phyloP scores from a whole-genome alignment of 768 basidiomycete species.

The Coprinopsis strossmayeri region DNA sequence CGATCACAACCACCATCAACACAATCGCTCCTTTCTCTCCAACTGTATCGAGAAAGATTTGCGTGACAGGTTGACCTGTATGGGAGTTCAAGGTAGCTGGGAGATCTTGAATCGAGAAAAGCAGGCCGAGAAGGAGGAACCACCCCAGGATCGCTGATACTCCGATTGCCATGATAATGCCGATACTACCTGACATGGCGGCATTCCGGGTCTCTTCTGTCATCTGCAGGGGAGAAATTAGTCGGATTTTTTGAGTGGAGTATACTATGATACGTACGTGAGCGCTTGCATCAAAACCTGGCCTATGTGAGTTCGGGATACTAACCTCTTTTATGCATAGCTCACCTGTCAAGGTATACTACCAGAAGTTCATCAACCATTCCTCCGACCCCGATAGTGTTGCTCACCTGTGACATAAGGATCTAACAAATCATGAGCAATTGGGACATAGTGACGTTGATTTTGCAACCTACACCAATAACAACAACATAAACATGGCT shows the following conservation, averaged over 20 bases:
- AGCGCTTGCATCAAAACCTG: conserved; percentile 70
- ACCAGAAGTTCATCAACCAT: too few relatives aligned
- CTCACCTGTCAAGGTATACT: background rate
- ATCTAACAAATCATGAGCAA: conserved; percentile 43
- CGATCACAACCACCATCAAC: conserved; percentile 64
- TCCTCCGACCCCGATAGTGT: too few relatives aligned
- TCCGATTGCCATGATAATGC: conserved; percentile 66
- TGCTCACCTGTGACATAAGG: background rate
- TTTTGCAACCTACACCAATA: conserved; percentile 40
- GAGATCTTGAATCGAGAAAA: conserved; percentile 75
- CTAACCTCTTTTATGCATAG: too few relatives aligned
- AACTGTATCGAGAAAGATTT: conserved; percentile 74
- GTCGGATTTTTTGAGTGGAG: background rate
- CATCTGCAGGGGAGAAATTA: conserved; percentile 37
- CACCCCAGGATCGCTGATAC: conserved; percentile 69
- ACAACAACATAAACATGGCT: conserved; percentile 64
- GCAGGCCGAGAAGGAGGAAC: conserved; percentile 65
- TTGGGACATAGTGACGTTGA: conserved; percentile 38
- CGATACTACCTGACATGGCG: conserved; percentile 58
- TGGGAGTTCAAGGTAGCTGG: conserved; percentile 41
- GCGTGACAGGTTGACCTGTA: conserved; percentile 68
- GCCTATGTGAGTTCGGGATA: too few relatives aligned
- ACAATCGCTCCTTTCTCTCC: conserved; percentile 70
- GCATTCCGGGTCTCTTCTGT: conserved; percentile 74
- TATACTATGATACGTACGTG: conserved; percentile 35